Conservation (phyloP, 2,329 filamentous ascomycete genomes). For the Sclerotinia subarctica region DNA sequence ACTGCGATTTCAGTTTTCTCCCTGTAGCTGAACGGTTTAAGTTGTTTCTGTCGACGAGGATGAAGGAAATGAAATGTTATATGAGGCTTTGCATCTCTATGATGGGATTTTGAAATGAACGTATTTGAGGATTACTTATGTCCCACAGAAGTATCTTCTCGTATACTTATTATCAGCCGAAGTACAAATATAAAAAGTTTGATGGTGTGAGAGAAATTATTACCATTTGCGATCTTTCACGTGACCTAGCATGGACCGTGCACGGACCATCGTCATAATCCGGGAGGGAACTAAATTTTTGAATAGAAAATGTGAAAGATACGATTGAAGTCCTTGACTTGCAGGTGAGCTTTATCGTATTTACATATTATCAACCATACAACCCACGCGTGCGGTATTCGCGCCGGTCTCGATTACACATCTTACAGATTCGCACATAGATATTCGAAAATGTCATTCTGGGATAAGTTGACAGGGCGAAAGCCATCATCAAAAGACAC, state of each 20-base stretch:
- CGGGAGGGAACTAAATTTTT: conserved; percentile 18
- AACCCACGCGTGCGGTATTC: not conserved
- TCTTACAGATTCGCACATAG: not conserved
- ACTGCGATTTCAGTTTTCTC: not conserved
- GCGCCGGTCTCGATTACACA: not conserved
- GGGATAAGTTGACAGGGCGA: conserved; percentile 41
- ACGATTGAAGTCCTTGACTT: conserved; percentile 2
- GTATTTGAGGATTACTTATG: not conserved
- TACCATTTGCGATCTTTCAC: not conserved
- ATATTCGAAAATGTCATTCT: conserved; percentile 39
- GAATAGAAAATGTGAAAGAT: conserved; percentile 3
- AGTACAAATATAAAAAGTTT: conserved; percentile 10
- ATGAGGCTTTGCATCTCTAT: not conserved
- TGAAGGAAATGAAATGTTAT: not conserved
- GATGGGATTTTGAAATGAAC: not conserved
- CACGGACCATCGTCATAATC: conserved; percentile 18
- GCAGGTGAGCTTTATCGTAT: conserved; percentile 2
- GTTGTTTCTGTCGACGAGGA: not conserved
- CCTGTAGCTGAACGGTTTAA: not conserved
- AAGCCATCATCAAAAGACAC: conserved; percentile 39
- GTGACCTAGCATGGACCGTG: not conserved
- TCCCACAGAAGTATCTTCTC: not conserved
- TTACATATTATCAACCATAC: conserved; percentile 1
- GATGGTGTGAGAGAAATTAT: conserved; percentile 7
- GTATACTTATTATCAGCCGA: not conserved